These are phyloP conservation scores for Boletus patriciae DNA, from an alignment of 768 basidiomycete genomes.

Conservation along the genomic window DNA sequence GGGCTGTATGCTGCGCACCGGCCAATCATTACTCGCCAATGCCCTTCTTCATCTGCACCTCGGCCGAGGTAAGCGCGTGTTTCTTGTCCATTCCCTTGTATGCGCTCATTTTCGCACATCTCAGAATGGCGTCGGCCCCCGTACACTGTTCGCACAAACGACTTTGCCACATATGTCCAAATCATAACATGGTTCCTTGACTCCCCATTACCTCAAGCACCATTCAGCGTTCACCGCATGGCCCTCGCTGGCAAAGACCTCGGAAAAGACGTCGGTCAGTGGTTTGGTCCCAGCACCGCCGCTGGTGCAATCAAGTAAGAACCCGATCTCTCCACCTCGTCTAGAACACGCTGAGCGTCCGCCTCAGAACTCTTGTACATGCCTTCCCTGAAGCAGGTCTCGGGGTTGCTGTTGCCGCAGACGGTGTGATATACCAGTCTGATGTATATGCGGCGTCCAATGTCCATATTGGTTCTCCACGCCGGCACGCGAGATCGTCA, in stretches of 20 bases:
- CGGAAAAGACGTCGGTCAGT: slow-evolving; percentile 93
- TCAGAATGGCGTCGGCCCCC: slow-evolving; percentile 86
- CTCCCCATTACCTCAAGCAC: slow-evolving; percentile 76
- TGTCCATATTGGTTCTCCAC: slow-evolving; percentile 30
- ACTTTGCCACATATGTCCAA: slow-evolving; percentile 85
- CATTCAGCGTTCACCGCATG: slow-evolving; percentile 96
- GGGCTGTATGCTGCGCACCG: slow-evolving; percentile 91
- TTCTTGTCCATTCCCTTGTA: neutral
- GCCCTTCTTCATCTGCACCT: slow-evolving; percentile 75
- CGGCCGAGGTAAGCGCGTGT: slow-evolving; percentile 55
- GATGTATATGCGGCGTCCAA: slow-evolving; percentile 83
- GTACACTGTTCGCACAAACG: slow-evolving; percentile 53
- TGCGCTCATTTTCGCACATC: slow-evolving; percentile 9
- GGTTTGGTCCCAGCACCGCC: slow-evolving; percentile 98
- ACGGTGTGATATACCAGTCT: slow-evolving; percentile 78
- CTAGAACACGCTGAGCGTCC: slow-evolving; percentile 3
- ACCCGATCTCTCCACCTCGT: neutral
- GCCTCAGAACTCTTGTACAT: slow-evolving; percentile 66
- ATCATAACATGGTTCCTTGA: slow-evolving; percentile 96
- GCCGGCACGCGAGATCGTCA: slow-evolving; percentile 29
- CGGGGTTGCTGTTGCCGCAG: slow-evolving; percentile 79
- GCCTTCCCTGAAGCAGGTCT: slow-evolving; percentile 79
- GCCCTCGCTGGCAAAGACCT: slow-evolving; percentile 92
- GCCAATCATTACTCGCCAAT: slow-evolving; percentile 81
- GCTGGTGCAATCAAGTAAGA: slow-evolving; percentile 90